Base-by-base conservation (phyloP, 495 filamentous ascomycete species). In the Aspergillus saccharolyticus region DNA sequence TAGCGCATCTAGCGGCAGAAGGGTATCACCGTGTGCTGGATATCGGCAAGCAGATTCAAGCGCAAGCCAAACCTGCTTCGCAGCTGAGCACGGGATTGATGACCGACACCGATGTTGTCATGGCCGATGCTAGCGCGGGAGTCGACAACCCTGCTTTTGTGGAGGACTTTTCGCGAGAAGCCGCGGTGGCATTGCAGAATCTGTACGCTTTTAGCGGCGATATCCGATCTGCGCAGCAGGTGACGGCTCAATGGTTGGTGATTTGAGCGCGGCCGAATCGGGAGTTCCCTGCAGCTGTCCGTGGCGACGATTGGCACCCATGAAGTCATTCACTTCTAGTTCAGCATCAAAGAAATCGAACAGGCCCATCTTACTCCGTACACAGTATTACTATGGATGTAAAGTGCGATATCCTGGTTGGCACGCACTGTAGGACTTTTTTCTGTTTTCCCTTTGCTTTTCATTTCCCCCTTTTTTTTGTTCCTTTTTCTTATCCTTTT, bases 1-100 rank as follows among this genome's bases (percentile, higher is more conserved):
- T 97, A 30, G 75, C 78, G 15, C 88, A 92, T 66, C 67, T 96
- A 15, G 93, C 94, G 2, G 74, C 89, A 16, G 81, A 85, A 28
- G 89, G 82, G 52, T 98, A 97, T 66, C 71, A 84, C 57, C 75
- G 78, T 49, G 80, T 83, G 33, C 69, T 83, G 42, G 61, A 72
- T 19, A 49, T 85, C 15, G 76, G 78, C 30, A 61, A 70, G 50
- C 55, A 72, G 53, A 78, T 82, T 18, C 68, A 70, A 58, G 53
- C 63, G 14, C 44, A 69, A 43, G 42, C 59, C 16, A 39, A 57
- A 47, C 12, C 39, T 21, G n/a, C 20, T 12, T 45, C 14, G 18
- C 25, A 28, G 14, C 42, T 18, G 45, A n/a, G 44, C 24, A 43
- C 17, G 52, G 58, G 57, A 20, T 50, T 47, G 42, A 52, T 57